Percentiles rank a stretch among this genome's conserved stretches.
Evolutionary conservation across 1,139 yeast species (phyloP).

Genomic region (Sugiyamaella castrensis): DNA sequence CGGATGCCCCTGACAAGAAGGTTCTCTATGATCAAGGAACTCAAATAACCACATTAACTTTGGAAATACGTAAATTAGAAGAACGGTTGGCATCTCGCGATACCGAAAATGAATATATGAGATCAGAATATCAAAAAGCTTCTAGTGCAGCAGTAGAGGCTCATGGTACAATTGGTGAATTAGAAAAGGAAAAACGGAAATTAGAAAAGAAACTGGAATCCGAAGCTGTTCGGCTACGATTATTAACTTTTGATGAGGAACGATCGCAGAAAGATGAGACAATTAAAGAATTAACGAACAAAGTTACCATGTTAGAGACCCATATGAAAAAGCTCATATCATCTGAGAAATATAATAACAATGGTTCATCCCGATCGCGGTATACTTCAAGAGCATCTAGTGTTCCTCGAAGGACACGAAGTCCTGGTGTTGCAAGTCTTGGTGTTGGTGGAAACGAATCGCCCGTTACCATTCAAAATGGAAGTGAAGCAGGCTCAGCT

Average conservation of each 20-base stretch:
- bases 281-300: constrained; percentile 31
- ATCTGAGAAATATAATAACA: constrained; percentile 30
- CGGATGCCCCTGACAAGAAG: constrained; percentile 25
- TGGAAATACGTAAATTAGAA: constrained; percentile 41
- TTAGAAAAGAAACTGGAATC: constrained; percentile 37
- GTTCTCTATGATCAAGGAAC: constrained; percentile 36
- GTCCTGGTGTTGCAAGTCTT: constrained; percentile 24
- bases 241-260: constrained; percentile 33
- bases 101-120: constrained; percentile 65
- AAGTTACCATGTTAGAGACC: constrained; percentile 35
- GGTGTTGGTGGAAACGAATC: constrained; percentile 10
- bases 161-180: constrained; percentile 40
- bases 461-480: constrained; percentile 8
- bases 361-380: constrained; percentile 34
- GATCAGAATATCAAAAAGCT: constrained; percentile 62
- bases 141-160: constrained; percentile 54
- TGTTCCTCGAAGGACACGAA: constrained; percentile 30
- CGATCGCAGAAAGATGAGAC: constrained; percentile 31
- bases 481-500: constrained; percentile 1
- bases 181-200: constrained; percentile 38
- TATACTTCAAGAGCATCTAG: constrained; percentile 34
- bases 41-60: constrained; percentile 44
- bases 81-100: constrained; percentile 41
- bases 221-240: constrained; percentile 29
- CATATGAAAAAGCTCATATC: constrained; percentile 36